Base-by-base conservation (phyloP, 495 filamentous ascomycete species). In the Hypoxylon lenormandii region DNA sequence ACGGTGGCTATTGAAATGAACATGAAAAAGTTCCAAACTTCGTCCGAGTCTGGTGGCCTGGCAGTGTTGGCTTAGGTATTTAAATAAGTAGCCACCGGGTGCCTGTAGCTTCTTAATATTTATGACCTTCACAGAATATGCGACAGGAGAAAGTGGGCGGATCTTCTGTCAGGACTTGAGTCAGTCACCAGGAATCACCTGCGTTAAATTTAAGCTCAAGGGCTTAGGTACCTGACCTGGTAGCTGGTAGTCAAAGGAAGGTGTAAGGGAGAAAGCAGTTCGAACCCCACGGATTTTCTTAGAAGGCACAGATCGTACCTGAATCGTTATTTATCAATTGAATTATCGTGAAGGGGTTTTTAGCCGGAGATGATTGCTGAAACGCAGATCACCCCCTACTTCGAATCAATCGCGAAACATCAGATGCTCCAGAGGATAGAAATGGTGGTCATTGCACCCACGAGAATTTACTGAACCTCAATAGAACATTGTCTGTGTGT, bases 381-480 rank as follows among this genome's bases (percentile, higher is more conserved):
- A 55, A 69, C 50, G 60, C 3, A 65, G 33, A 56, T 60, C 55
- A 54, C 13, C 15, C 53, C 59, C 45, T 19, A 40, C 45, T 48
- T 65, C 23, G 46, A 64, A 60, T 64, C 60, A 60, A 30, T 56
- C n/a, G 19, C 61, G 60, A 70, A 60, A 70, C 67, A 38, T 40
- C 16, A 50, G 6, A 21, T 51, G 60, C 45, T 48, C 46, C 52
- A 36, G 42, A 49, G 40, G 55, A 28, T 15, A n/a, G 18, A 22
- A 22, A 36, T 0, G 18, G 38, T 18, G 37, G 26, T 15, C 19
- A 45, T 26, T 59, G 57, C 57, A 48, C 30, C 43, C 52, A 49
- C 33, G 3, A 43, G 46, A 18, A 55, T 11, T 33, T 7, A 33
- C 30, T 1, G 26, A 28, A n/a, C 4, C 28, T 10, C n/a, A 49